phyloP scores from a whole-genome alignment of 2,329 filamentous ascomycete genomes.

The Nectriaceae sp. region DNA sequence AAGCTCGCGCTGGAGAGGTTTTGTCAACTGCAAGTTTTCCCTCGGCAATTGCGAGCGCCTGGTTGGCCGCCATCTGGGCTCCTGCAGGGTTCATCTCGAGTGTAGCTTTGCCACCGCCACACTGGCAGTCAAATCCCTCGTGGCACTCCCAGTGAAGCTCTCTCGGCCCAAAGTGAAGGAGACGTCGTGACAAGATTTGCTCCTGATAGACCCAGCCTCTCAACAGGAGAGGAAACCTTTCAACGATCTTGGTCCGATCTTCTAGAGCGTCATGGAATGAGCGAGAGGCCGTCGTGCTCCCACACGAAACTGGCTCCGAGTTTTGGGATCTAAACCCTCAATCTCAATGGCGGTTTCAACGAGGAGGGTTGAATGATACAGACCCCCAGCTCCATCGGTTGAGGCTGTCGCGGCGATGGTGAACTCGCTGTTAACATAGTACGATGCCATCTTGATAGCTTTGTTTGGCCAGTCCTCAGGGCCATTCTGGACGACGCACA shows the following conservation, averaged over 20 bases:
- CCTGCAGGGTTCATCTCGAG: slow-evolving; percentile 4
- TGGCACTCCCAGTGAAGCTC: slow-evolving; percentile 9
- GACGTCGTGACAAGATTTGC: too few relatives aligned
- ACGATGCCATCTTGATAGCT: slow-evolving; percentile 9
- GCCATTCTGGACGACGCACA: slow-evolving; percentile 9
- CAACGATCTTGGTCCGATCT: too few relatives aligned
- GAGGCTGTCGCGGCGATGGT: slow-evolving; percentile 5
- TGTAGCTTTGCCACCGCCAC: slow-evolving; percentile 3
- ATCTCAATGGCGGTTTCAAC: too few relatives aligned
- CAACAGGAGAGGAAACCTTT: too few relatives aligned
- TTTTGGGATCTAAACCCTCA: too few relatives aligned
- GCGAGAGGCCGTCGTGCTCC: too few relatives aligned
- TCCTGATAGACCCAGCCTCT: too few relatives aligned
- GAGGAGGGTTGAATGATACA: not conserved
- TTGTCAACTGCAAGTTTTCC: not conserved
- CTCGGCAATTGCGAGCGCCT: slow-evolving; percentile 2
- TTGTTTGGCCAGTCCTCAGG: slow-evolving; percentile 1
- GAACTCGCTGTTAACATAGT: slow-evolving; percentile 7
- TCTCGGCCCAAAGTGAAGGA: slow-evolving; percentile 4
- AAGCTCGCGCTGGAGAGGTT: slow-evolving; percentile 3
- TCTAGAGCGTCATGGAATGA: too few relatives aligned
- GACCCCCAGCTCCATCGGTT: slow-evolving; percentile 1
- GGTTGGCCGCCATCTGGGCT: slow-evolving; percentile 1
- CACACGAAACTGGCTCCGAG: too few relatives aligned
- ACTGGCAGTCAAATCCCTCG: slow-evolving; percentile 3